These are phyloP conservation scores for Rossbeevera mucosa DNA, from an alignment of 768 basidiomycete species.

Conservation along the genomic window DNA sequence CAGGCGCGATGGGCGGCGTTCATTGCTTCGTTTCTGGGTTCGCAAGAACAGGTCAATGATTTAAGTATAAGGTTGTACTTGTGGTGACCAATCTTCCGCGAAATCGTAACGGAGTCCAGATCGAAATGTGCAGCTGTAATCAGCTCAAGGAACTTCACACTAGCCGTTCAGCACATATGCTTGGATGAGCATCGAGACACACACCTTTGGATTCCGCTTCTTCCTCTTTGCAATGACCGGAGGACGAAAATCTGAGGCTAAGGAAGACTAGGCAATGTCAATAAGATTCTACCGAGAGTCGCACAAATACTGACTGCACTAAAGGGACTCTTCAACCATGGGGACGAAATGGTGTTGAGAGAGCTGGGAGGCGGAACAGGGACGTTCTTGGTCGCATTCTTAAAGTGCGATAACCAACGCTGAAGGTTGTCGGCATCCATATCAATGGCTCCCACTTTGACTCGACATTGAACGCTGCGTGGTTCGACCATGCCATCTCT, in stretches of 20 bases:
- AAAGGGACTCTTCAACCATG: conserved; percentile 29
- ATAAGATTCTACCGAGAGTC: neutral
- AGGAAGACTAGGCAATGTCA: conserved; percentile 18
- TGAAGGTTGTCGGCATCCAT: conserved; percentile 42
- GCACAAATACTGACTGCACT: conserved; percentile 15
- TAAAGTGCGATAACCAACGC: conserved; percentile 13
- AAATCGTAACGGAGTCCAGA: conserved; percentile 45
- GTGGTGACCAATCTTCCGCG: conserved; percentile 31
- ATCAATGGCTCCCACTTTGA: conserved; percentile 45
- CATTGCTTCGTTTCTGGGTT: conserved; percentile 44
- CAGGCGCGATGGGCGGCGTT: conserved; percentile 47
- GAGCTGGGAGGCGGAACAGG: neutral
- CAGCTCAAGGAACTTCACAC: conserved; percentile 18
- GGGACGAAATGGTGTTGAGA: conserved; percentile 12
- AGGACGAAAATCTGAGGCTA: conserved; percentile 13
- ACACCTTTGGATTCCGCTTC: conserved; percentile 20
- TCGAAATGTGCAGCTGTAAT: conserved; percentile 41
- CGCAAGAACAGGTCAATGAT: conserved; percentile 37
- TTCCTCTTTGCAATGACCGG: conserved; percentile 12
- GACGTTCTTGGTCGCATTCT: conserved; percentile 1
- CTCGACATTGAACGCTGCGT: conserved; percentile 44
- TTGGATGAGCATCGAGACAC: neutral
- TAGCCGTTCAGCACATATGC: neutral
- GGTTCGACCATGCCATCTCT: conserved; percentile 49
- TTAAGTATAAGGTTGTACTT: conserved; percentile 44